Conservation (phyloP, 805 yeast species). For the Hanseniaspora osmophila region DNA sequence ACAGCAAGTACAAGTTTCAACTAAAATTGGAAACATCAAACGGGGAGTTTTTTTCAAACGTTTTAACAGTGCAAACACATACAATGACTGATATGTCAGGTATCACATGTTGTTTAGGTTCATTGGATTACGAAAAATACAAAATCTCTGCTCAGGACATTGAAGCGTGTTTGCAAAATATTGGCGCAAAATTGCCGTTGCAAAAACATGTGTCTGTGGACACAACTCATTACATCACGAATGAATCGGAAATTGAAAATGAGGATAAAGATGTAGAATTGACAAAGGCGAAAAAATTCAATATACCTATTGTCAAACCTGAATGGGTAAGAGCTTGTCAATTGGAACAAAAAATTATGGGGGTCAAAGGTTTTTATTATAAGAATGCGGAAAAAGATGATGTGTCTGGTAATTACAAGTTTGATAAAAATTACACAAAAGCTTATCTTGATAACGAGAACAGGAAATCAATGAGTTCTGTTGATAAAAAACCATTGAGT, state of each 20-base stretch:
- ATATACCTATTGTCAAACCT: conserved; percentile 88
- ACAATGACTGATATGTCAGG: conserved; percentile 94
- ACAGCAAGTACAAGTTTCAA: conserved; percentile 66
- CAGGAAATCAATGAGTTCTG: neutral
- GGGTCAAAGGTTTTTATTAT: conserved; percentile 72
- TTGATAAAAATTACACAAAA: conserved; percentile 2
- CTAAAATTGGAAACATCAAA: conserved; percentile 78
- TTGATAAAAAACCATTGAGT: neutral
- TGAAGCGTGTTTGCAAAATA: conserved; percentile 42
- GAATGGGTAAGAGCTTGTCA: conserved; percentile 96
- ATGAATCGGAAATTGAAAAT: conserved; percentile 18
- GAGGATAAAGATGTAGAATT: conserved; percentile 34
- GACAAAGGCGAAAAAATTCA: conserved; percentile 66
- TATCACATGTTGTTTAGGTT: conserved; percentile 81
- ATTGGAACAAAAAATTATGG: conserved; percentile 74
- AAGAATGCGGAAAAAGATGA: conserved; percentile 4
- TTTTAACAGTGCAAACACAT: conserved; percentile 64
- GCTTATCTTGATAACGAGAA: neutral
- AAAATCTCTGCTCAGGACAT: conserved; percentile 41
- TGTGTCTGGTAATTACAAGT: neutral
- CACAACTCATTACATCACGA: conserved; percentile 81
- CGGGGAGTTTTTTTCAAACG: conserved; percentile 64
- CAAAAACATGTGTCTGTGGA: conserved; percentile 68
- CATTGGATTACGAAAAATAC: conserved; percentile 41
- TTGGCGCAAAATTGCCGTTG: conserved; percentile 65